Conservation (phyloP, 257 asterid species). For the Salvia rosmarinus region DNA sequence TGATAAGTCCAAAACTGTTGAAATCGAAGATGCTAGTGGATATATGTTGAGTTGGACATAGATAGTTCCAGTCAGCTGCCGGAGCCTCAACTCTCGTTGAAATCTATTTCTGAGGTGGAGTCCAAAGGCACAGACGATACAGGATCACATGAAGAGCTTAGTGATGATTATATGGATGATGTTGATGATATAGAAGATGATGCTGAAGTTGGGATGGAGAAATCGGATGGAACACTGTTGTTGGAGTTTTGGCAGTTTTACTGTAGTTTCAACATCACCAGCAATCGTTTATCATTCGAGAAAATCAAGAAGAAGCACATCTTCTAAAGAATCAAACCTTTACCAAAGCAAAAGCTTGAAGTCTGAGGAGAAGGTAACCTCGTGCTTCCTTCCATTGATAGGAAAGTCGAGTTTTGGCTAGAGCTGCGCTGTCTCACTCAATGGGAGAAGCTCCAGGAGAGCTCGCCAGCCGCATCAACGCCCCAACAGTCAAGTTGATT, state of each 20-base stretch:
- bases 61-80: conserved; percentile 23
- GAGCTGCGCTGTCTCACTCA: conserved; percentile 30
- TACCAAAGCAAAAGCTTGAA: conserved; percentile 22
- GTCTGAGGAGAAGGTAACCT: conserved; percentile 30
- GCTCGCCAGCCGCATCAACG: conserved; percentile 25
- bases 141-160: conserved; percentile 21
- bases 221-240: conserved; percentile 25
- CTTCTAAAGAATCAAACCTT: conserved; percentile 31
- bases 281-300: conserved; percentile 35
- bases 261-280: conserved; percentile 40
- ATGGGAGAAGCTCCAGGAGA: conserved; percentile 36
- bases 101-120: conserved; percentile 26
- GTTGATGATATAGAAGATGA: conserved; percentile 28
- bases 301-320: conserved; percentile 30
- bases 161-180: conserved; percentile 22
- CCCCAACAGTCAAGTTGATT: conserved; percentile 60
- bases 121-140: conserved; percentile 14
- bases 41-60: not conserved
- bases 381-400: conserved; percentile 31
- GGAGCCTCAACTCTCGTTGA: not conserved
- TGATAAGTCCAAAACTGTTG: conserved; percentile 24
- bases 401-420: conserved; percentile 38
- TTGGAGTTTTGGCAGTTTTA: conserved; percentile 35
- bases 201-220: conserved; percentile 25
- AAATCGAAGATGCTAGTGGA: conserved; percentile 34